Evolutionary conservation across 2,329 filamentous ascomycete genomes (phyloP).

Genomic region (Colletotrichum lupini): DNA sequence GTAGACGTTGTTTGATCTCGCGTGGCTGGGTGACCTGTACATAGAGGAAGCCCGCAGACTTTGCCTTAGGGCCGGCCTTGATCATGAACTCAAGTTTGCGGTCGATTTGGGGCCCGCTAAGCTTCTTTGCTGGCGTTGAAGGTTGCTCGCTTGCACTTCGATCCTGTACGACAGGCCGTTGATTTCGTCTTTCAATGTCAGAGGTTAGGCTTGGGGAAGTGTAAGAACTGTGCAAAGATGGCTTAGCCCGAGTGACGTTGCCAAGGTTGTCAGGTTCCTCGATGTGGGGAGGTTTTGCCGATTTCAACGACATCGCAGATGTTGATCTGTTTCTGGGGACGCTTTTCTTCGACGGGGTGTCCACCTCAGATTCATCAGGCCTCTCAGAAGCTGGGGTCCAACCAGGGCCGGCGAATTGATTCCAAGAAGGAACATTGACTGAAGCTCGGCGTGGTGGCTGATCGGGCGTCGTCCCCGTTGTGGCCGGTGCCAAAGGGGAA

Average conservation of each 20-base stretch:
- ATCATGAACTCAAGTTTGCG: neutral
- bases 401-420: neutral
- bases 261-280: neutral
- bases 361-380: neutral
- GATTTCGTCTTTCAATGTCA: neutral
- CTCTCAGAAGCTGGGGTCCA: neutral
- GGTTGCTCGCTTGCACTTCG: neutral
- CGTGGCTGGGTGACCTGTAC: neutral
- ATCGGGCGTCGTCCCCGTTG: neutral
- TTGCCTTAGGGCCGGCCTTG: neutral
- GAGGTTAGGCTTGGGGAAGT: neutral
- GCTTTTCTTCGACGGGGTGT: neutral
- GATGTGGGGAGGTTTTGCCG: neutral
- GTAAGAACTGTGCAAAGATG: neutral
- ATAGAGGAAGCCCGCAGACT: neutral
- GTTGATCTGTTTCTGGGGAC: neutral
- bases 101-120: neutral
- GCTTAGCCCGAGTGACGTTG: neutral
- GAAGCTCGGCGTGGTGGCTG: neutral
- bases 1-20: neutral
- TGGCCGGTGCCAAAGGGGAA: neutral
- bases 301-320: neutral
- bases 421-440: neutral
- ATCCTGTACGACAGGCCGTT: neutral
- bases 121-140: neutral